Evolutionary conservation across 192 early-diverging fungal species (phyloP), one percentile per base, ranked within the genome.

Genomic region (Coemansia biformis): DNA sequence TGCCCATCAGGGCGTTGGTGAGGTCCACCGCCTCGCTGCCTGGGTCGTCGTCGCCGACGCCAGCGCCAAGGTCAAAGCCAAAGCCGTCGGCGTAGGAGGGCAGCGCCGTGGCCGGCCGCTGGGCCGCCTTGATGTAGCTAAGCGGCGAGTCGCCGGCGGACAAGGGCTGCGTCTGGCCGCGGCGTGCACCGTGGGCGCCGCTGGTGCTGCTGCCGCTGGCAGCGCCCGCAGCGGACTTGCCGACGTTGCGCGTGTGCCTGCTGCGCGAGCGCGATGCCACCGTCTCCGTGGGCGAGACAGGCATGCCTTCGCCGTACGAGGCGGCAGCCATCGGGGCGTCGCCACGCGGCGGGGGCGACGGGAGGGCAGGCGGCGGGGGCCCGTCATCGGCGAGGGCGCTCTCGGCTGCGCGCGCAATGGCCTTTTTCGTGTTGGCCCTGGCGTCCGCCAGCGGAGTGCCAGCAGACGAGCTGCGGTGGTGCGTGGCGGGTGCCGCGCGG

Each of bases 381-480:
- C 28, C 47, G 43, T 17, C 26, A 29, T n/a, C n/a, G n/a, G n/a
- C n/a, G n/a, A 22, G 16, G 13, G 56, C 43, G 33, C 46, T 44
- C 22, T 71, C 67, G 14, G 48, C 47, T 8, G 62, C 48, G 17
- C 38, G 57, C 15, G 68, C 62, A 21, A 64, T 51, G 13, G 51
- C 51, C 3, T 57, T 51, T 24, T 43, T 48, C 15, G 39, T 46
- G 43, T 59, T 59, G 43, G 57, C 41, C 15, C 52, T 47, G 7
- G 47, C 49, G 6, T 57, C 50, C 1, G 60, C 40, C 24, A 65
- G 48, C 21, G 62, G 53, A 7, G 69, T 57, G 13, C 57, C 69
- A 8, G 62, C 50, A 16, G 69, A 73, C 16, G 69, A 73, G 62
- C 69, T 73, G 46, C 69, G 69, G 13, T 35, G 47, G 38, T 65